phyloP scores from a whole-genome alignment of 176 grass and related monocot genomes.

The Oropetium thomaeum region DNA sequence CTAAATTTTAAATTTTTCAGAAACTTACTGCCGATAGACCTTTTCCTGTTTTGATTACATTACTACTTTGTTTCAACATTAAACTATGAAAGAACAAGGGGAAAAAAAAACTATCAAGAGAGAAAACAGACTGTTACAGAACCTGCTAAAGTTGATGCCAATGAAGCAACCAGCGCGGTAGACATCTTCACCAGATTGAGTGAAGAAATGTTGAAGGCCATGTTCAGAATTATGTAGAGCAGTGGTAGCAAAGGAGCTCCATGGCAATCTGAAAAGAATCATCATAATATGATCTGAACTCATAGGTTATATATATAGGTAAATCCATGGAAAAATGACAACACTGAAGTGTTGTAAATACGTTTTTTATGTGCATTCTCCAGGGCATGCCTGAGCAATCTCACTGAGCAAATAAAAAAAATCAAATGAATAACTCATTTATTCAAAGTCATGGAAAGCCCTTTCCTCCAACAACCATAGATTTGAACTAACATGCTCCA shows the following conservation, averaged over 20 bases:
- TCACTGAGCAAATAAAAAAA: background rate
- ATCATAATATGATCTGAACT: slow-evolving; percentile 17
- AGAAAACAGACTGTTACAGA: background rate
- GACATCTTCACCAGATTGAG: slow-evolving; percentile 94
- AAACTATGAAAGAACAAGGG: too few species aligned
- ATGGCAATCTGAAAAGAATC: slow-evolving; percentile 65
- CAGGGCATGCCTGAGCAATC: slow-evolving; percentile 15
- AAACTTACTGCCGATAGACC: background rate
- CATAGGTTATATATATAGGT: background rate
- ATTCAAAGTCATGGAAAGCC: background rate
- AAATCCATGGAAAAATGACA: too few species aligned
- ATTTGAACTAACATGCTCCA: slow-evolving; percentile 22
- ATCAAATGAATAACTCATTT: background rate
- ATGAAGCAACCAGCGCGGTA: slow-evolving; percentile 79
- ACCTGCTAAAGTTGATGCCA: slow-evolving; percentile 88
- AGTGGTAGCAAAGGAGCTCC: slow-evolving; percentile 77
- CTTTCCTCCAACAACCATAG: background rate
- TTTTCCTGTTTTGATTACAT: background rate
- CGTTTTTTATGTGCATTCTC: background rate
- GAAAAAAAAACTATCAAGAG: slow-evolving; percentile 7
- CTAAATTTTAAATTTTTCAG: slow-evolving; percentile 6
- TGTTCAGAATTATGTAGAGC: slow-evolving; percentile 77
- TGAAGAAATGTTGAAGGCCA: slow-evolving; percentile 90
- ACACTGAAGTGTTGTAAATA: background rate
- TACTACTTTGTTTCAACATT: background rate